These are phyloP conservation scores for Otatea glauca DNA, from an alignment of 176 grass and related monocot genomes.

Conservation along the genomic window DNA sequence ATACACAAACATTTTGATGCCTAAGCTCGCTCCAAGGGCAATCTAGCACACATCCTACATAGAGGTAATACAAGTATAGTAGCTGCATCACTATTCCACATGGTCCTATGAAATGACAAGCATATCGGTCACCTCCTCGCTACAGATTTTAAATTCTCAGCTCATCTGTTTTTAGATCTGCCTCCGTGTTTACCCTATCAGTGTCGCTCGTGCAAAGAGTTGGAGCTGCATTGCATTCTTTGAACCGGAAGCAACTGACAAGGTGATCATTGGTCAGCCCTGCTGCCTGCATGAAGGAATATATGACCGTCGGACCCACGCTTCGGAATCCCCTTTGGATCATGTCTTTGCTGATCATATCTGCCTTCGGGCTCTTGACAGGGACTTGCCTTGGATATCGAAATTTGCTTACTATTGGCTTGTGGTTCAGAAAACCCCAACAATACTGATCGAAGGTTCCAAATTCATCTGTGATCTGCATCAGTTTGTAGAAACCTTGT, in stretches of 20 bases:
- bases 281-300: slow-evolving; percentile 96
- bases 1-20: slow-evolving; percentile 41
- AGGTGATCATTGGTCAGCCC: slow-evolving; percentile 92
- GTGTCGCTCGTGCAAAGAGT: slow-evolving; percentile 13
- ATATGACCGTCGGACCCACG: slow-evolving; percentile 76
- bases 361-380: slow-evolving; percentile 89
- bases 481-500: slow-evolving; percentile 37
- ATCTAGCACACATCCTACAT: slow-evolving; percentile 41
- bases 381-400: slow-evolving; percentile 74
- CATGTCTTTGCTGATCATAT: slow-evolving; percentile 91
- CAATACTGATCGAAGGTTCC: slow-evolving; percentile 82
- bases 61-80: slow-evolving; percentile 29
- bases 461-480: slow-evolving; percentile 82
- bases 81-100: background rate
- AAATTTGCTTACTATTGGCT: slow-evolving; percentile 67
- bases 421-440: slow-evolving; percentile 93
- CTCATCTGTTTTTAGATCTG: slow-evolving; percentile 28
- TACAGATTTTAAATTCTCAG: slow-evolving; percentile 18
- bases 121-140: slow-evolving; percentile 39
- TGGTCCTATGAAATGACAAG: slow-evolving; percentile 59
- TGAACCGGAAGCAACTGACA: slow-evolving; percentile 73
- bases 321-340: slow-evolving; percentile 76
- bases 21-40: slow-evolving; percentile 17
- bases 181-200: slow-evolving; percentile 8
- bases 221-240: slow-evolving; percentile 57